phyloP scores from a whole-genome alignment of 1,284 basidiomycete genomes.

The Ustilago sp. region DNA sequence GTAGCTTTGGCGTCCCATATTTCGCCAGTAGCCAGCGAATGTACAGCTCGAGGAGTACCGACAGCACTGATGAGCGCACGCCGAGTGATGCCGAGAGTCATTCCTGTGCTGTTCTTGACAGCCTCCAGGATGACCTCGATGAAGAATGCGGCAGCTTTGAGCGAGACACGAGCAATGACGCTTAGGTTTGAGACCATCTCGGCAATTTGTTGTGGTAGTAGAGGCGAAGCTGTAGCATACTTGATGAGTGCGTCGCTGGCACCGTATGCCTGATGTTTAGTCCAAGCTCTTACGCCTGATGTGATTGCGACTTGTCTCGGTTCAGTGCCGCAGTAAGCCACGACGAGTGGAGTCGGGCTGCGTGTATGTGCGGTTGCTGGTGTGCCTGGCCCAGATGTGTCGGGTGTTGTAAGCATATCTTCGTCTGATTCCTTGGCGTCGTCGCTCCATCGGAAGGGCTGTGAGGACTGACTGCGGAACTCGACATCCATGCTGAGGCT shows the following conservation, averaged over 20 bases:
- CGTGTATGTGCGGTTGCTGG: conserved; percentile 16
- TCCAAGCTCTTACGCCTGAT: conserved; percentile 47
- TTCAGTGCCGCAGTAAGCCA: conserved; percentile 34
- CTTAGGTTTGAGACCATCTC: conserved; percentile 57
- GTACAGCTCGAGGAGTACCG: conserved; percentile 53
- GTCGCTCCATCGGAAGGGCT: conserved; percentile 41
- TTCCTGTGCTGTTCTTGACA: conserved; percentile 51
- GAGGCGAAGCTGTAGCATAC: conserved; percentile 53
- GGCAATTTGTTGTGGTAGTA: conserved; percentile 58
- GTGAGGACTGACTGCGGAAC: conserved; percentile 24
- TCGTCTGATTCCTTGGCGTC: conserved; percentile 26
- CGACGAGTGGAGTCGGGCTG: conserved; percentile 27
- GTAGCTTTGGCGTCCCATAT: conserved; percentile 49
- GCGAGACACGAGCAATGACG: conserved; percentile 57
- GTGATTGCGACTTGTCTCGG: conserved; percentile 35
- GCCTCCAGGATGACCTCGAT: conserved; percentile 62
- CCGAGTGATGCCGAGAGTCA: conserved; percentile 57
- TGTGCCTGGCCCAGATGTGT: conserved; percentile 26
- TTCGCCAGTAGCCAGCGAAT: conserved; percentile 47
- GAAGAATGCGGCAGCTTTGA: conserved; percentile 63
- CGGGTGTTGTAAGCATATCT: conserved; percentile 20
- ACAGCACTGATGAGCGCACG: conserved; percentile 60
- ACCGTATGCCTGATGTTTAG: conserved; percentile 44
- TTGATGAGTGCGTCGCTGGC: conserved; percentile 55
- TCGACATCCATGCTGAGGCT: conserved; percentile 33